These are phyloP conservation scores for Kandelia obovata DNA, from an alignment of 345 rosid species.

Conservation along the genomic window DNA sequence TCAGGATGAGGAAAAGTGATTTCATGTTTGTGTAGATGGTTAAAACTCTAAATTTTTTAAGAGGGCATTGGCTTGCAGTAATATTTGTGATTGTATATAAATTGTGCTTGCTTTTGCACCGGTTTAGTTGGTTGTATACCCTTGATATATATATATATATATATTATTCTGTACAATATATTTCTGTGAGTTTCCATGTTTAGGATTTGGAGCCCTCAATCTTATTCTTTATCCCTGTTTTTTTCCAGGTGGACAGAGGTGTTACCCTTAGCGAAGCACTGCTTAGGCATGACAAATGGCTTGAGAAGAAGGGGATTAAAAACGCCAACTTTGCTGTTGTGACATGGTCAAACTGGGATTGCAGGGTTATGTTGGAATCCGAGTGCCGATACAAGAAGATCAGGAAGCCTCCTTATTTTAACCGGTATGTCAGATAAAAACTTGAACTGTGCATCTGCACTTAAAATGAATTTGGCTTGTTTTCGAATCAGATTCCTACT, in stretches of 20 bases:
- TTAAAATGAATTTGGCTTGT: not conserved
- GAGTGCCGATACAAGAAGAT: constrained; percentile 47
- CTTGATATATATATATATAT: too few species aligned
- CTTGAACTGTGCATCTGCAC: not conserved
- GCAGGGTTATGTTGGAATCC: constrained; percentile 48
- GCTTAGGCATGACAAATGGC: constrained; percentile 48
- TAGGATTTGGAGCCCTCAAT: not conserved
- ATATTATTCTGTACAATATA: not conserved
- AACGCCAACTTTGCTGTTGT: constrained; percentile 39
- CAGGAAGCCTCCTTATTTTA: constrained; percentile 43
- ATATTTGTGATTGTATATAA: too few species aligned
- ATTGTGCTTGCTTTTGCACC: too few species aligned
- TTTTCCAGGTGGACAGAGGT: constrained; percentile 42
- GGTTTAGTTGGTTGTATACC: too few species aligned
- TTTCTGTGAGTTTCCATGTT: not conserved
- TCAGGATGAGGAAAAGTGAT: too few species aligned
- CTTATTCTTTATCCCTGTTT: constrained; percentile 9
- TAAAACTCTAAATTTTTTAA: too few species aligned
- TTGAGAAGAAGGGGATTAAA: constrained; percentile 46
- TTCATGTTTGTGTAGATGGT: too few species aligned
- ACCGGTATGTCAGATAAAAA: constrained; percentile 21
- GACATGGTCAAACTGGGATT: constrained; percentile 52
- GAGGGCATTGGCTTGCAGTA: too few species aligned
- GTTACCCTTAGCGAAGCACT: constrained; percentile 45
- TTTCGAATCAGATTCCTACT: not conserved